phyloP scores from a whole-genome alignment of 1,139 yeast species.

The Saccharomyces hybrid region DNA sequence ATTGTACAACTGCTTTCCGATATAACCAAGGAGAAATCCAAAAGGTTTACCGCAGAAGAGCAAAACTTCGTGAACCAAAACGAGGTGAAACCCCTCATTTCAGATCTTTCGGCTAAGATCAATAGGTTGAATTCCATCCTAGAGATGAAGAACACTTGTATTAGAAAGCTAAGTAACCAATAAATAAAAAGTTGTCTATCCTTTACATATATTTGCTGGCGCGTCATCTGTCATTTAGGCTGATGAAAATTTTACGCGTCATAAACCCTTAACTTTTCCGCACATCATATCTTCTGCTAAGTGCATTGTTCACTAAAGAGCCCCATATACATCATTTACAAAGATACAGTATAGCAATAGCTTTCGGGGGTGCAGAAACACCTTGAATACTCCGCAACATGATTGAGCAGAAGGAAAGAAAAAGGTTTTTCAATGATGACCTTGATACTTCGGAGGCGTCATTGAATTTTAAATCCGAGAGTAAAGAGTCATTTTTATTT shows the following conservation, averaged over 20 bases:
- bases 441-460: slow-evolving; percentile 11
- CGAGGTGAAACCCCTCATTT: neutral
- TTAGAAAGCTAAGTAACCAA: neutral
- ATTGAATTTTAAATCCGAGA: slow-evolving; percentile 3
- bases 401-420: slow-evolving; percentile 5
- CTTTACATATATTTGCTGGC: neutral
- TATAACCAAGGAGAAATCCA: neutral
- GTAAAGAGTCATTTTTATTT: slow-evolving; percentile 12
- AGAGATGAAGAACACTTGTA: neutral
- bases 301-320: neutral
- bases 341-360: neutral
- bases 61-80: neutral
- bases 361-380: neutral
- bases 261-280: neutral
- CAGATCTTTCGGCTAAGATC: neutral
- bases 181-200: neutral
- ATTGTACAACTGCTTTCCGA: neutral
- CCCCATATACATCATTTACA: neutral
- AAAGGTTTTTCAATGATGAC: slow-evolving; percentile 15
- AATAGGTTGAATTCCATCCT: neutral
- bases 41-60: neutral
- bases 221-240: neutral
- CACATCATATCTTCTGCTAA: neutral
- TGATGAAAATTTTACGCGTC: neutral
- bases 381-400: neutral